A percentile compares a stretch with the other conserved stretches of the same genome.
Conservation (phyloP, 2,329 filamentous ascomycete genomes). For the Stachybotrys chlorohalonatus region DNA sequence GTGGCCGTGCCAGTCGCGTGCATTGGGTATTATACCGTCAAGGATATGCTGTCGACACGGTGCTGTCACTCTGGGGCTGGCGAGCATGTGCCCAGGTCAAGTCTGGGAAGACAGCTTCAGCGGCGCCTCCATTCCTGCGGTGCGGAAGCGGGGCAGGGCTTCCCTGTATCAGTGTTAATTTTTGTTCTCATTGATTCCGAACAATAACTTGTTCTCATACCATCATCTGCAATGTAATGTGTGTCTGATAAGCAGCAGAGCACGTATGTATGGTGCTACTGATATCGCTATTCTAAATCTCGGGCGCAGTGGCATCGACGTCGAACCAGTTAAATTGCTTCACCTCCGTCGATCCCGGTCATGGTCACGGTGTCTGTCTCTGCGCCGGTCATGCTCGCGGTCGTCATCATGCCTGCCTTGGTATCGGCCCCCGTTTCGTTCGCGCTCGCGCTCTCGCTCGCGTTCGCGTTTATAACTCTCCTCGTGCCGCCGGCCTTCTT, state of each 20-base stretch:
- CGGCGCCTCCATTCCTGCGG: neutral
- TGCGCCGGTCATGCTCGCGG: constrained; percentile 17
- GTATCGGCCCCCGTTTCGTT: constrained; percentile 21
- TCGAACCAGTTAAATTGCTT: neutral
- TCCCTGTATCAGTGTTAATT: neutral
- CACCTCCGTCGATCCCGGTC: constrained; percentile 13
- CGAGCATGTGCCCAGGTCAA: no score
- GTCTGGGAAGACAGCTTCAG: neutral
- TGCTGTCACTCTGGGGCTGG: no score
- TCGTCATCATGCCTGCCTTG: constrained; percentile 25
- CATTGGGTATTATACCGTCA: no score
- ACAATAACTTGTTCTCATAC: neutral
- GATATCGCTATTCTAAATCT: constrained; percentile 7
- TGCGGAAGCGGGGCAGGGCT: neutral
- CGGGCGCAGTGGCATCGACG: no score
- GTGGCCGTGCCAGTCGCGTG: no score
- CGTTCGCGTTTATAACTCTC: constrained; percentile 37
- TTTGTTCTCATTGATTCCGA: neutral
- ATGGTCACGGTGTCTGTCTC: constrained; percentile 9
- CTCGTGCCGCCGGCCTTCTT: constrained; percentile 30
- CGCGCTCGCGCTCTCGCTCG: constrained; percentile 28
- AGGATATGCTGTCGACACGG: no score
- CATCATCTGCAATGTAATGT: neutral
- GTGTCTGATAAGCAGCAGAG: no score
- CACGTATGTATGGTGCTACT: neutral